phyloP scores from a whole-genome alignment of 257 asterid genomes.

The Nicotiana sylvestris region DNA sequence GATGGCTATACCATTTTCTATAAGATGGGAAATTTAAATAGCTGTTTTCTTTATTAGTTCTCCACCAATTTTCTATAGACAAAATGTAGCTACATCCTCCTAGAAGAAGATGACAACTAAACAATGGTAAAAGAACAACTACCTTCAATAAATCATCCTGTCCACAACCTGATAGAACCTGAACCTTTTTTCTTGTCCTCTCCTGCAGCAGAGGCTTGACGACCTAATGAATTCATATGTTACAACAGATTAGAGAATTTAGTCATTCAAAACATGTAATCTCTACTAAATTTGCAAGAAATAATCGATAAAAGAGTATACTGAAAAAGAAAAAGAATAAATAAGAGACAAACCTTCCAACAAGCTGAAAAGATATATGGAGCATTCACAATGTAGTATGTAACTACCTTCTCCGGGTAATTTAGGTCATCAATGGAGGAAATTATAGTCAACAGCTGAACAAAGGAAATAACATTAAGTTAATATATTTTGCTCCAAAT shows the following conservation, averaged over 20 bases:
- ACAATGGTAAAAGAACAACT: slow-evolving; percentile 14
- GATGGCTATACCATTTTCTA: not conserved
- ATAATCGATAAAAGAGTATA: not conserved
- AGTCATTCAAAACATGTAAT: not conserved
- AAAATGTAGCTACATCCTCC: not conserved
- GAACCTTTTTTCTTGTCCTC: slow-evolving; percentile 58
- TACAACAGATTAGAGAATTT: not conserved
- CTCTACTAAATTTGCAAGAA: not conserved
- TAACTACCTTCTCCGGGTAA: slow-evolving; percentile 65
- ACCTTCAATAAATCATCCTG: slow-evolving; percentile 72
- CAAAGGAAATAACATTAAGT: slow-evolving; percentile 8
- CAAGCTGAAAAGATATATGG: slow-evolving; percentile 70
- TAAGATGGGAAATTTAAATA: not conserved
- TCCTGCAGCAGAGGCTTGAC: slow-evolving; percentile 79
- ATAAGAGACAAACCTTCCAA: slow-evolving; percentile 56
- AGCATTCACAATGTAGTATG: slow-evolving; percentile 72
- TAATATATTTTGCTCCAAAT: not conserved
- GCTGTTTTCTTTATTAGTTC: not conserved
- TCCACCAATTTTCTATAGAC: not conserved
- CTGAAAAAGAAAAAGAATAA: not conserved
- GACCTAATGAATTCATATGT: slow-evolving; percentile 39
- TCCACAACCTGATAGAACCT: slow-evolving; percentile 66
- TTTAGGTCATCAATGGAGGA: slow-evolving; percentile 73
- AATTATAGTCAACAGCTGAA: slow-evolving; percentile 62
- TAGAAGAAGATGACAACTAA: slow-evolving; percentile 8